Evolutionary conservation across 2,329 filamentous ascomycete genomes (phyloP).

Genomic region (Aspergillus neoniger): DNA sequence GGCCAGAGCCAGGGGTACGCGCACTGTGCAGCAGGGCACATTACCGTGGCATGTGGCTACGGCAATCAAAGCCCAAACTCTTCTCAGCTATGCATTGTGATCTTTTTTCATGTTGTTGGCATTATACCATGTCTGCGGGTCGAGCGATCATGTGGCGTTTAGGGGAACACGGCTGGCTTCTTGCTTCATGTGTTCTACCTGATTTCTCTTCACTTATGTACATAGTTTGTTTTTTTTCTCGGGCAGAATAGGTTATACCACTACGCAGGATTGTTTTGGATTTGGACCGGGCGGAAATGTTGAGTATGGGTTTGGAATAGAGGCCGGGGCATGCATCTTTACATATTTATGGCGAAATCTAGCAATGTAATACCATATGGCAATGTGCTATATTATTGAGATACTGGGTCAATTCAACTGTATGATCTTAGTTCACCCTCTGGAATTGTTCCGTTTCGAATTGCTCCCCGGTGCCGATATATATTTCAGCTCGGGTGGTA

Average conservation of each 20-base stretch:
- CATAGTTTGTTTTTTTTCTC: conserved; percentile 13
- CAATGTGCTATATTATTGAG: neutral
- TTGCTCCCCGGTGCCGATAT: too few relatives aligned
- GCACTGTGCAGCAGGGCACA: conserved; percentile 43
- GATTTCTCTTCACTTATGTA: conserved; percentile 14
- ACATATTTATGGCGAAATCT: neutral
- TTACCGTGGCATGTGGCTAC: conserved; percentile 53
- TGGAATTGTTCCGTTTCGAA: too few relatives aligned
- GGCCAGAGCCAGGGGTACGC: conserved; percentile 45
- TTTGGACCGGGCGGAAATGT: neutral
- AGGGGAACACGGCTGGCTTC: neutral
- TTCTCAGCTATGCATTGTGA: conserved; percentile 45
- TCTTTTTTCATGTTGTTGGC: conserved; percentile 9
- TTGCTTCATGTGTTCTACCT: neutral
- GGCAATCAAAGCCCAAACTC: conserved; percentile 44
- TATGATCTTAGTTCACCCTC: too few relatives aligned
- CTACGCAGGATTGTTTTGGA: neutral
- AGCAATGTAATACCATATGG: neutral
- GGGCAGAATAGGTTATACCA: conserved; percentile 19
- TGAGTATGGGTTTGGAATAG: neutral
- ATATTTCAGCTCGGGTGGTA: too few relatives aligned
- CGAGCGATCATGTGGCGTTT: conserved; percentile 16
- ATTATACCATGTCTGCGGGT: conserved; percentile 9
- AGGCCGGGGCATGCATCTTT: neutral
- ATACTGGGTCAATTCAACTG: too few relatives aligned